Base-by-base conservation (phyloP, 1,284 basidiomycete genomes). In the Cutaneotrichosporon daszewskae region DNA sequence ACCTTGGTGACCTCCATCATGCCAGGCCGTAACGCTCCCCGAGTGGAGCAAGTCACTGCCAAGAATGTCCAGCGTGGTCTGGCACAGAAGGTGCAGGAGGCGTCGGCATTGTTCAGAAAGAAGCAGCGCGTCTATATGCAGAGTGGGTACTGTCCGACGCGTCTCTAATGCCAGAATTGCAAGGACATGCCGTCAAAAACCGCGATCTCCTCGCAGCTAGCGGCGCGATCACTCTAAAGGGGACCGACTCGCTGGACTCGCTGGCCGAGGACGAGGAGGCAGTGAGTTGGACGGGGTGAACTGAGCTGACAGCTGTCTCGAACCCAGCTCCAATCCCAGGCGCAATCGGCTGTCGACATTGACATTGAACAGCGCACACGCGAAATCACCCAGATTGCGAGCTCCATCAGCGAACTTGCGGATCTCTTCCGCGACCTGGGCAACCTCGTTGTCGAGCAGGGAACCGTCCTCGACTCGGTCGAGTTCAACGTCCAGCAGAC, bases 401-500 rank as follows among this genome's bases (percentile, higher is more conserved):
- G 85, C 54, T 91, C 86, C 12, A 98, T 99, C 57, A 79, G 85
- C 26, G 81, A 84, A 37, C 78, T 99, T 18, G 92, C 92, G 2
- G 90, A 94, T 60, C 79, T 99, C 32, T 99, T 99, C 77, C 88
- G 92, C 58, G 95, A 99, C 64, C 76, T 99, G 29, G 85, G 84
- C 18, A 80, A 78, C 29, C 79, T 99, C 49, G 90, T 99, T 44
- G 96, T 98, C 53, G 95, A 98, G 69, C 95, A 99, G 66, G 95
- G 95, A 11, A 96, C 94, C 9, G 79, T 99, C 41, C 77, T 98
- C 45, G 95, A 98, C 70, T 87, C 87, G 31, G 82, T 98, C 45
- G 95, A 99, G 71, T 98, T 90, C 72, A 98, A 99, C 66, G 88
- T 98, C 44, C 90, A 97, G 66, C 83, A 87, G 67, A 90, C 92